A percentile compares a stretch with the other conserved stretches of the same genome.
Conservation (phyloP, 805 yeast genomes). For the Starmerella cellae region DNA sequence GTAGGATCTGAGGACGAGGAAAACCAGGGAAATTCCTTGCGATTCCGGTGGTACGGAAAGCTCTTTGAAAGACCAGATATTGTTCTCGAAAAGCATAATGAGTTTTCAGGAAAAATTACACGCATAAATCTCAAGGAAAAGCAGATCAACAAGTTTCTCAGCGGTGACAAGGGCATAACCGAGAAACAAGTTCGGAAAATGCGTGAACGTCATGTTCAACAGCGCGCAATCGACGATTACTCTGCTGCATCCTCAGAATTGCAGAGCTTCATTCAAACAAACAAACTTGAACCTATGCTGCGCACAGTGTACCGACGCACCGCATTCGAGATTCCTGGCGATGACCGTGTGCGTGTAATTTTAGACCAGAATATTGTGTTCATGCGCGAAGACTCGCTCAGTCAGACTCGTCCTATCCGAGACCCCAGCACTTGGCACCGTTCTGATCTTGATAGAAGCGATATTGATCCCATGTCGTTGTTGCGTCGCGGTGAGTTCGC, state of each 20-base stretch:
- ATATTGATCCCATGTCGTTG: constrained; percentile 53
- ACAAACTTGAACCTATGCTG: constrained; percentile 68
- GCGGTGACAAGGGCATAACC: constrained; percentile 35
- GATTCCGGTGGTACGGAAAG: constrained; percentile 86
- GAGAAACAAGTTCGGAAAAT: constrained; percentile 48
- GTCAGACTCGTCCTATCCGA: constrained; percentile 72
- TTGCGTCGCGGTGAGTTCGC: constrained; percentile 76
- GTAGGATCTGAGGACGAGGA: not conserved
- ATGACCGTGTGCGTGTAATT: constrained; percentile 77
- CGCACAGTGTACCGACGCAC: constrained; percentile 81
- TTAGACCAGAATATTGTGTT: constrained; percentile 81
- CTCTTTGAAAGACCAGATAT: constrained; percentile 63
- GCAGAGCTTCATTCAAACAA: constrained; percentile 47
- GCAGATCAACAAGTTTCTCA: constrained; percentile 59
- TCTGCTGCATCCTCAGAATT: constrained; percentile 45
- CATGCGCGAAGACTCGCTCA: constrained; percentile 84
- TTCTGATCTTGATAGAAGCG: constrained; percentile 66
- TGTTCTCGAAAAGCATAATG: constrained; percentile 58
- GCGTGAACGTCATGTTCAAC: constrained; percentile 46
- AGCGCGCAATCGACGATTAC: constrained; percentile 39
- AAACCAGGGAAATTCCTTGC: constrained; percentile 47
- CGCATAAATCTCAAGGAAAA: constrained; percentile 67
- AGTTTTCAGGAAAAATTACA: constrained; percentile 37
- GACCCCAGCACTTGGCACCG: constrained; percentile 87
- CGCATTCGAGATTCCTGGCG: constrained; percentile 97